Evolutionary conservation across 495 filamentous ascomycete species (phyloP), one percentile per base, ranked within the genome.

Genomic region (Lepraria neglecta): DNA sequence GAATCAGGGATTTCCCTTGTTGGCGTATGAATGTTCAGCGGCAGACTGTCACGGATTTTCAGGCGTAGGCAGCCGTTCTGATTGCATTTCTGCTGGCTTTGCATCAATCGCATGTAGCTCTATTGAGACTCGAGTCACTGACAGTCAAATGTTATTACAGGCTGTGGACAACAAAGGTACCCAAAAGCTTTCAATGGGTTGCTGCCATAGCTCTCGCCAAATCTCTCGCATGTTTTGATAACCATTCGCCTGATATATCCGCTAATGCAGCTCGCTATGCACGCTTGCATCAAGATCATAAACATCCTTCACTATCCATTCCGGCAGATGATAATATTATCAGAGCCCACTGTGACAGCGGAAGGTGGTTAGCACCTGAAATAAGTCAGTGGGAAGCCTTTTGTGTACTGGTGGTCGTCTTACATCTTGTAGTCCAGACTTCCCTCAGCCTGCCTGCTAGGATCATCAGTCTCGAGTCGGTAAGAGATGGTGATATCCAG

Each of bases 401-500:
- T 17, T 47, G 3, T 46, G 3, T 46, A 15, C 24, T 24, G 21
- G 12, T 35, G 17, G 17, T 19, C 9, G 19, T 56, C 67, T 72
- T 68, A 97, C 94, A 98, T 98, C 78, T 87, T 92, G 78, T 96
- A 97, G 62, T 84, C 78, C 68, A 88, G 89, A 64, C 72, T 73
- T 53, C 92, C 92, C 66, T 84, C 74, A 5, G 86, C 87, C 57
- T 72, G 70, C 62, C 92, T 80, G 33, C 75, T 85, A 17, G 75
- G 75, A 72, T 97, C 91, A 14, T 82, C 71, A 14, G 89, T 89
- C 61, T 89, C 83, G 38, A 96, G 80, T 64, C 81, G 78, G 77
- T 97, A 98, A 28, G 85, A 77, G 68, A 98, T 81, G 73, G 79
- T 85, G 71, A 98, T 95, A 72, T 98, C 94, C 35, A 98, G 80